Base-by-base conservation (phyloP, 2,329 filamentous ascomycete genomes). In the Ploettnerulaceae sp. region DNA sequence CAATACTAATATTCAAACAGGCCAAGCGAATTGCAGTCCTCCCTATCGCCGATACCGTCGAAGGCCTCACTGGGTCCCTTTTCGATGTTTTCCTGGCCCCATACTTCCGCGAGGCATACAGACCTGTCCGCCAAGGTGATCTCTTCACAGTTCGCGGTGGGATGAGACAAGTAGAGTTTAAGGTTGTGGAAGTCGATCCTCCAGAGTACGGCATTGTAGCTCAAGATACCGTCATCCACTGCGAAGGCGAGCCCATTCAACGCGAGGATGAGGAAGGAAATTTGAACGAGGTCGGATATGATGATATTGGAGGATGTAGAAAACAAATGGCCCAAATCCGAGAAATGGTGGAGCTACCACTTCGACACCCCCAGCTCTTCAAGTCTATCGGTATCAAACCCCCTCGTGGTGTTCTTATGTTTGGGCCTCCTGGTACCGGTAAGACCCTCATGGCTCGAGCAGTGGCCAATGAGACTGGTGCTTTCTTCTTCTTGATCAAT, bases 301-400 rank as follows among this genome's bases (percentile, higher is more conserved):
- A 98, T 64, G 93, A 98, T 66, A 98, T 98, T 71, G 93, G 93
- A 79, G 93, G 93, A 59, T 97, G 93, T 80, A 82, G 93, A 66
- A 98, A 98, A 76, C 93, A 98, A 74, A 97, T 98, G 93, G 93
- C 93, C 55, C 93, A 98, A 76, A 95, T 98, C 62, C 88, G 93
- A 67, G 93, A 98, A 70, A 83, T 98, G 77, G 93, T 98, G 57
- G 93, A 98, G 77, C 77, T 98, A 59, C 93, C 93, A 52, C 80
- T 98, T 53, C 84, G 93, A 64, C 93, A 98, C 71, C 93, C 93
- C 51, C 93, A 97, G 70, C 85, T 98, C 40, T 98, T 98, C 86
- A 98, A 97, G 79, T 97, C 91, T 31, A 97, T 98, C 65, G 93
- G 93, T 81, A 96, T 98, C 75, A 98, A 98, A 81, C 93, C 93